Conservation (phyloP, 306 rosid genomes). For the Acacia crassicarpa region DNA sequence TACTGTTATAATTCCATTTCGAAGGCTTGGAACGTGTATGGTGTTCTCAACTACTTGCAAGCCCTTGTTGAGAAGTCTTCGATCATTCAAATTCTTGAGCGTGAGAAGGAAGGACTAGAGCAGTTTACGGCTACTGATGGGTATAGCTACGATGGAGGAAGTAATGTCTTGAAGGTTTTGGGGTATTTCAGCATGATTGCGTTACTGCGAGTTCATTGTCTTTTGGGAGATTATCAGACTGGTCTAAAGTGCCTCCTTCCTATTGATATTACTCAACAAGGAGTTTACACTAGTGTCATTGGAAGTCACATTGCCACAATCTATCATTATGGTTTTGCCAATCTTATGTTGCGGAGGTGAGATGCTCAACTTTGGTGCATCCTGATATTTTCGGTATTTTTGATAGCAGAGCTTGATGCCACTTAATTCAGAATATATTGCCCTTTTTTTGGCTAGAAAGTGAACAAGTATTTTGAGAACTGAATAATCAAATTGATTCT, state of each 20-base stretch:
- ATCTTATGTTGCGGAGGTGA: slow-evolving; percentile 93
- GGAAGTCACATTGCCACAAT: slow-evolving; percentile 94
- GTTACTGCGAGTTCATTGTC: slow-evolving; percentile 88
- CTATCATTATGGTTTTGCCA: slow-evolving; percentile 95
- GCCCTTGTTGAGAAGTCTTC: slow-evolving; percentile 90
- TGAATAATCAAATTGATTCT: neutral
- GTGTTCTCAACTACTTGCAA: slow-evolving; percentile 89
- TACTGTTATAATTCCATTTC: neutral
- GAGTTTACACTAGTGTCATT: slow-evolving; percentile 78
- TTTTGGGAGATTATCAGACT: slow-evolving; percentile 94
- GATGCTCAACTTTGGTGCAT: neutral
- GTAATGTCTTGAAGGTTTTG: slow-evolving; percentile 96
- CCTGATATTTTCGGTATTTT: neutral
- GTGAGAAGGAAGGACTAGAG: slow-evolving; percentile 84
- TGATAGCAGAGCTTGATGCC: neutral
- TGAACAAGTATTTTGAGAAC: neutral
- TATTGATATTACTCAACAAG: slow-evolving; percentile 83
- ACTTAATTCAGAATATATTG: neutral
- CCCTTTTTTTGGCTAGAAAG: neutral
- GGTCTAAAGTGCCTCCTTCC: slow-evolving; percentile 85
- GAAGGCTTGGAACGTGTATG: slow-evolving; percentile 96
- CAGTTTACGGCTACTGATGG: slow-evolving; percentile 92
- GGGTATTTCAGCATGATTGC: slow-evolving; percentile 99
- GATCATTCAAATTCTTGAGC: slow-evolving; percentile 85
- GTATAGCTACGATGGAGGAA: slow-evolving; percentile 86